Percentiles rank a stretch among this genome's conserved stretches.
phyloP scores from a whole-genome alignment of 441 rosid species.

The Rhodomyrtus psidioides region DNA sequence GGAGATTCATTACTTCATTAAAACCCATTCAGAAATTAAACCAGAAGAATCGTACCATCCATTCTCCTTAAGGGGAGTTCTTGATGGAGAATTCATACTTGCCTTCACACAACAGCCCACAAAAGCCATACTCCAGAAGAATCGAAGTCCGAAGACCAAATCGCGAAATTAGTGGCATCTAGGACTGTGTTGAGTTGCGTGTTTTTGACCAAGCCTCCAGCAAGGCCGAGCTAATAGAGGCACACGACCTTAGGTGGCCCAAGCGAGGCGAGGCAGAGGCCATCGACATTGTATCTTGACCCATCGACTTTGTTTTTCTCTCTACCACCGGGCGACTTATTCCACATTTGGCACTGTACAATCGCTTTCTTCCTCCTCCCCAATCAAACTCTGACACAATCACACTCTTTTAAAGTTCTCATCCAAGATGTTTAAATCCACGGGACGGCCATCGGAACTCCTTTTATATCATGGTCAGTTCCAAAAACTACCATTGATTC shows the following conservation, averaged over 20 bases:
- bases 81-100: neutral
- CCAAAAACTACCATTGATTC: neutral
- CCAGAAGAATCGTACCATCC: too few relatives aligned
- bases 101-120: neutral
- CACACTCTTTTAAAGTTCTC: neutral
- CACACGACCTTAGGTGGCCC: neutral
- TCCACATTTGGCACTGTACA: rapidly evolving
- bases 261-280: rapidly evolving
- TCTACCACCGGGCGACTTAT: neutral
- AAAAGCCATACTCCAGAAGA: too few relatives aligned
- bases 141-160: neutral
- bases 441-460: neutral
- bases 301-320: too few relatives aligned
- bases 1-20: neutral
- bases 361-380: neutral
- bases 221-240: neutral
- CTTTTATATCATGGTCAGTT: neutral
- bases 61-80: neutral
- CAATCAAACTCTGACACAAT: neutral
- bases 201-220: neutral
- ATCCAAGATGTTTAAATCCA: neutral
- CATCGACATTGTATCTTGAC: too few relatives aligned
- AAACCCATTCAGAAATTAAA: too few relatives aligned
- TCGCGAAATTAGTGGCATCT: too few relatives aligned
- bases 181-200: neutral